phyloP scores from a whole-genome alignment of 2,329 filamentous ascomycete genomes.

The Metarhizium sp. region DNA sequence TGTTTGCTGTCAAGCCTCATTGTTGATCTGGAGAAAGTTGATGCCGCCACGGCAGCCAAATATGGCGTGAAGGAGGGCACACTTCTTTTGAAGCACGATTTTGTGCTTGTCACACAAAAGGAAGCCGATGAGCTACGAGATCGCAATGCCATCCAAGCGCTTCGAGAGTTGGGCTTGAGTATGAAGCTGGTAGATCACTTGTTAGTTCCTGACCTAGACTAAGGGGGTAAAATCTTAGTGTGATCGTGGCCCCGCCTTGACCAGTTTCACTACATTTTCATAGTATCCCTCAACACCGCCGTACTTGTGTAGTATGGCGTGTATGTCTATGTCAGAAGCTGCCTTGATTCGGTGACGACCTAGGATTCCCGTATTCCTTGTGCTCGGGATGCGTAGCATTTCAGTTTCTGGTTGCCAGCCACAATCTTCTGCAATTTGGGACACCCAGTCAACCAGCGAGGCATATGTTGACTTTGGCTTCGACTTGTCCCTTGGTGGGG shows the following conservation, averaged over 20 bases:
- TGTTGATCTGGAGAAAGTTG: neutral
- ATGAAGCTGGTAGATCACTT: neutral
- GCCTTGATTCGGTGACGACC: conserved; percentile 31
- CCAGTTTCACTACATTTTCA: conserved; percentile 51
- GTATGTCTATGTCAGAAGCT: conserved; percentile 21
- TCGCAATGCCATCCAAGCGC: neutral
- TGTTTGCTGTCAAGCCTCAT: neutral
- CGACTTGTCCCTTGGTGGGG: conserved; percentile 38
- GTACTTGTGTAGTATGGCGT: conserved; percentile 37
- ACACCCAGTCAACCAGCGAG: conserved; percentile 71
- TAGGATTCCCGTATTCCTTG: conserved; percentile 73
- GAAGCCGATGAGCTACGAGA: neutral
- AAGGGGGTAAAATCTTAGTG: conserved; percentile 20
- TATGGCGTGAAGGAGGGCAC: neutral
- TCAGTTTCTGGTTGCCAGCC: conserved; percentile 74
- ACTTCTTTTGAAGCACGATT: no score
- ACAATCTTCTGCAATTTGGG: conserved; percentile 58
- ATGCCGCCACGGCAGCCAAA: neutral
- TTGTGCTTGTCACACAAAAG: no score
- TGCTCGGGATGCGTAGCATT: conserved; percentile 84
- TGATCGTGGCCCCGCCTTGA: conserved; percentile 35
- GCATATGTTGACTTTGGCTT: conserved; percentile 65
- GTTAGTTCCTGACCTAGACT: neutral
- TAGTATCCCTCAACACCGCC: conserved; percentile 49
- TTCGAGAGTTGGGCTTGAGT: neutral